Evolutionary conservation across 1,284 basidiomycete genomes (phyloP).

Genomic region (Heliocybe sulcata): DNA sequence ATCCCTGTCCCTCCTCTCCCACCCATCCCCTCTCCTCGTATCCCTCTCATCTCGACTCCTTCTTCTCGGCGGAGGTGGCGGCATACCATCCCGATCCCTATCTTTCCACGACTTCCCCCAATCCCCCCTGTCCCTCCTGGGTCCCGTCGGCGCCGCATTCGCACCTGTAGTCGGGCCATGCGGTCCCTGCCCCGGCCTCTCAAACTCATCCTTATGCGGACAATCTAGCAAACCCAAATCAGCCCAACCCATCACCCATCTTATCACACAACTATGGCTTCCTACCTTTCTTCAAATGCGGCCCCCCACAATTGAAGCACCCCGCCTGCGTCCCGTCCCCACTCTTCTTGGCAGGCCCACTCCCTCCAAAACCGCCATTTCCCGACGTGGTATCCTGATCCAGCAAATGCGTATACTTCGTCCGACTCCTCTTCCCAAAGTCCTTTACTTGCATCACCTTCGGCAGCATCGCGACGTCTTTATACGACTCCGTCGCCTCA

Average conservation of each 20-base stretch:
- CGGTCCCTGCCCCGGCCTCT: slow-evolving; percentile 27
- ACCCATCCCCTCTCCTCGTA: slow-evolving; percentile 14
- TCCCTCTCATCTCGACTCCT: slow-evolving; percentile 16
- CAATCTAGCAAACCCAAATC: slow-evolving; percentile 38
- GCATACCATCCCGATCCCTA: slow-evolving; percentile 18
- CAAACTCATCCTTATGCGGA: slow-evolving; percentile 54
- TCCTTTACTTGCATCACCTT: slow-evolving; percentile 97
- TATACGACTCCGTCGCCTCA: slow-evolving; percentile 78
- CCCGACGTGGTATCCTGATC: slow-evolving; percentile 85
- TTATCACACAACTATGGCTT: neutral
- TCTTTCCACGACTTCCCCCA: slow-evolving; percentile 26
- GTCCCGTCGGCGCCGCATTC: slow-evolving; percentile 34
- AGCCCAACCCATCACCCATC: neutral
- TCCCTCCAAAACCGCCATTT: slow-evolving; percentile 64
- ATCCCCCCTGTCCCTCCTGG: slow-evolving; percentile 19
- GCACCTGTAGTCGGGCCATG: slow-evolving; percentile 33
- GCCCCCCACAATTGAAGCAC: slow-evolving; percentile 89
- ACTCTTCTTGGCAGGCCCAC: slow-evolving; percentile 50
- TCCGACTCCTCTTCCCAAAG: slow-evolving; percentile 89
- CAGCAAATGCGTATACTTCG: slow-evolving; percentile 92
- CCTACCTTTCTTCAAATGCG: slow-evolving; percentile 82
- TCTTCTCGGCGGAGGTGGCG: neutral
- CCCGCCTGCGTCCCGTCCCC: slow-evolving; percentile 52
- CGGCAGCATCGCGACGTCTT: slow-evolving; percentile 84
- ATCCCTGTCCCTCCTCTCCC: slow-evolving; percentile 13